Evolutionary conservation across 805 yeast species (phyloP).

Genomic region (Starmerella potacharoeniae): DNA sequence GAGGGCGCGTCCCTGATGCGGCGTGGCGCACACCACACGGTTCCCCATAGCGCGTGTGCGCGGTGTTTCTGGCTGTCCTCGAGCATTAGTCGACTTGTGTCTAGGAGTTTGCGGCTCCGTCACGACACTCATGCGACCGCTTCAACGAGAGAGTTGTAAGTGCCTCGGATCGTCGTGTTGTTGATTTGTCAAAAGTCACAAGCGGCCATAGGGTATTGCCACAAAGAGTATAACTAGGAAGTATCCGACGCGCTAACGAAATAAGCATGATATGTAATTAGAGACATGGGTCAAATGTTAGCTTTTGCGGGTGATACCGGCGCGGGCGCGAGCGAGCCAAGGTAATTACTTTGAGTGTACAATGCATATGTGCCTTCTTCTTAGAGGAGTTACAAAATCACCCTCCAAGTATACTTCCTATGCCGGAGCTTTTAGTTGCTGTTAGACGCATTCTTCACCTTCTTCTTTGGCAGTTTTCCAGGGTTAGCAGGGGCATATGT

Average conservation of each 20-base stretch:
- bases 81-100: not conserved
- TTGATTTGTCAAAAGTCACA: slow-evolving; percentile 7
- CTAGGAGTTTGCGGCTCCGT: slow-evolving; percentile 12
- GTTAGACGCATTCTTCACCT: not conserved
- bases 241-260: too few species aligned
- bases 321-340: too few species aligned
- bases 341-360: too few species aligned
- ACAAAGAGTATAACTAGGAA: not conserved
- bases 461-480: not conserved
- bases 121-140: not conserved
- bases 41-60: slow-evolving; percentile 21
- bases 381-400: too few species aligned
- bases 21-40: slow-evolving; percentile 23
- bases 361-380: too few species aligned
- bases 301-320: too few species aligned
- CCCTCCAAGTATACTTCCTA: too few species aligned
- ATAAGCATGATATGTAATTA: too few species aligned
- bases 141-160: not conserved
- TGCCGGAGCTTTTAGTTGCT: too few species aligned
- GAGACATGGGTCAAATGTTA: too few species aligned
- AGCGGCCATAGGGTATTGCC: not conserved
- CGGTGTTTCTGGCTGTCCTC: slow-evolving; percentile 6
- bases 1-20: slow-evolving; percentile 20
- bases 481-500: slow-evolving; percentile 4
- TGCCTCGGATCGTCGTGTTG: not conserved